Base-by-base conservation (phyloP, 495 filamentous ascomycete species). In the Massariosphaeria phaeospora region DNA sequence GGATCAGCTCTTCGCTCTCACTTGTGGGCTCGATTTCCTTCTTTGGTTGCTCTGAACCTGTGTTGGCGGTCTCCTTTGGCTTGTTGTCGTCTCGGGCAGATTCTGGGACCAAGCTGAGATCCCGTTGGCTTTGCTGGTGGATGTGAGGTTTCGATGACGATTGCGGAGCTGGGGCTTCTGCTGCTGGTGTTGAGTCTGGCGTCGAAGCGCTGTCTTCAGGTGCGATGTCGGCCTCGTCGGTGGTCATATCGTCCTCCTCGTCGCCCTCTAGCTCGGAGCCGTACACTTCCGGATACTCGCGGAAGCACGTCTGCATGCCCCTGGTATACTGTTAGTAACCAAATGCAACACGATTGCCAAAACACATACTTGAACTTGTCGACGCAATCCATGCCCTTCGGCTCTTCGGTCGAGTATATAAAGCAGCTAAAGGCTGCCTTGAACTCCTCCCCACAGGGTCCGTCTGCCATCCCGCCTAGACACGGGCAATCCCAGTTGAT, bases 401-500 rank as follows among this genome's bases (percentile, higher is more conserved):
- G 88, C 59, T 98, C 93, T 65, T 95, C 90, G 21, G 80, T 81
- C 3, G 87, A 93, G 74, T 84, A 95, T 6, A 98, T 87, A 67
- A 98, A 98, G 76, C 93, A 98, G 80, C 88, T 94, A 65, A 98
- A 98, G 0, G 93, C 93, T 3, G 80, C 83, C 73, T 81, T 86
- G 78, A 98, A 98, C 64, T 96, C 80, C 70, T 91, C 88, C 26
- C 94, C 93, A 69, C 91, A 98, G 30, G 94, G 94, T 0, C 93
- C 93, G 71, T 96, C 76, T 8, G 93, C 93, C 93, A 98, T 98
- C 24, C 93, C 93, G 42, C 93, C 93, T 21, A 98, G 75, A 67
- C 93, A 98, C 17, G 94, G 93, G 71, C 93, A 98, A 67, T 96
- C 93, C 94, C 94, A 98, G 76, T 98, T 97, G 73, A 98, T 98